Evolutionary conservation across 129 eudicot genomes (phyloP), one percentile per base, ranked within the genome.

Genomic region (Tagetes erecta): DNA sequence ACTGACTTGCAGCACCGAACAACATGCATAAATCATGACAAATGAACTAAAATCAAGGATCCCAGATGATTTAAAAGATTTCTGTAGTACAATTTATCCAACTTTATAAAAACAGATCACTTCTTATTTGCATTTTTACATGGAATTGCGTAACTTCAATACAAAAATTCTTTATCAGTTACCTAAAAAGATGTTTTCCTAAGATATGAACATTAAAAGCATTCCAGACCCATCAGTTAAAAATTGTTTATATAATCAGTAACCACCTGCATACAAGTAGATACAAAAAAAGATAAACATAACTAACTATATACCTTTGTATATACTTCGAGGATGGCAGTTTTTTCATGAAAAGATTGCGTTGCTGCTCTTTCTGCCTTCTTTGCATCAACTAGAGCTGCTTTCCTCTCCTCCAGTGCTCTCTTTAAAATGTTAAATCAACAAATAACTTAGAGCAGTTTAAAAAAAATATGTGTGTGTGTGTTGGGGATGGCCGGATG

Each of bases 351-450:
- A 79, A 84, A 87, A 62, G 87, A 78, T 72, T 87, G 88, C 75
- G 83, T 78, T 74, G 92, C 86, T 8, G 84, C 82, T 82, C 90
- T 84, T 83, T 92, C 98, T 82, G 92, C 89, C 72, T 92, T 80
- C 85, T 86, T 92, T 56, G 95, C 82, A 77, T 89, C 92, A 72
- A 67, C 65, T 71, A 14, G 86, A 47, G 79, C 65, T 68, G 72
- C 41, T 75, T 87, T 92, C 76, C 84, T 86, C 88, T 92, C 98
- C 80, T 89, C 98, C 56, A 92, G 62, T 39, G 95, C 85, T 83
- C 92, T 86, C 98, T 92, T 44, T 63, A 66, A 68, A 14, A 68
- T 74, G 11, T 74, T 27, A 83, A 76, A 75, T 1, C 31, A 67
- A 71, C 38, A 64, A 71, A 74, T 36, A 42, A 39, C 52, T 35